Percentiles rank a stretch among this genome's conserved stretches.
These are phyloP conservation scores for Blastocystis sp. DNA, from an alignment of 352 stramenopile species.

Conservation along the genomic window DNA sequence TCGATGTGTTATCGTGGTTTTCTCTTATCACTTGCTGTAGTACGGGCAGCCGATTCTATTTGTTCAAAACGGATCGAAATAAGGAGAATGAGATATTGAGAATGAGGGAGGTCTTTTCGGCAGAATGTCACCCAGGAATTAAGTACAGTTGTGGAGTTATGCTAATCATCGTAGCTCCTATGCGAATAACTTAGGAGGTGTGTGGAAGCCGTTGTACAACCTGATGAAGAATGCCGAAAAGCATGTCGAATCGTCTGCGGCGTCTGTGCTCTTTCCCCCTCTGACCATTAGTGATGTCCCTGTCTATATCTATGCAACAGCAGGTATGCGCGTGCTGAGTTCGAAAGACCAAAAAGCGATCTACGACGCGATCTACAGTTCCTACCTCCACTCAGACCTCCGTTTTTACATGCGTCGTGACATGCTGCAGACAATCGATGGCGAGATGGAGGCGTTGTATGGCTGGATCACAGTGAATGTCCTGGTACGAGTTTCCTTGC, in stretches of 20 bases:
- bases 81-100: neutral
- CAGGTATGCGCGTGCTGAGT: constrained; percentile 56
- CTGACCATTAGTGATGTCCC: neutral
- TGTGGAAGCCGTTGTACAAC: constrained; percentile 28
- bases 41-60: constrained; percentile 40
- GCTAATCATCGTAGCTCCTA: neutral
- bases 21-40: neutral
- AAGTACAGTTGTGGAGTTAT: neutral
- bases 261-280: neutral
- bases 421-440: constrained; percentile 58
- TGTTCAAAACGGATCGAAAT: constrained; percentile 8
- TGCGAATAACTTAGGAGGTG: neutral
- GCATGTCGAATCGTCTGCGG: neutral
- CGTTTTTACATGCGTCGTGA: constrained; percentile 45
- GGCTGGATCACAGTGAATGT: constrained; percentile 61
- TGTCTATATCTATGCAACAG: constrained; percentile 55
- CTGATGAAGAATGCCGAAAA: constrained; percentile 24
- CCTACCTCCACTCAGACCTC: constrained; percentile 19
- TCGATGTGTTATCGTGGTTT: neutral
- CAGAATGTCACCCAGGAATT: constrained; percentile 36
- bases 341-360: constrained; percentile 35
- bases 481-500: neutral
- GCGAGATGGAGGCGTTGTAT: constrained; percentile 52
- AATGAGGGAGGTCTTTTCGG: constrained; percentile 36
- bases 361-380: constrained; percentile 39